These are phyloP conservation scores for Boletus vermiculosoides DNA, from an alignment of 768 basidiomycete species.

Conservation along the genomic window DNA sequence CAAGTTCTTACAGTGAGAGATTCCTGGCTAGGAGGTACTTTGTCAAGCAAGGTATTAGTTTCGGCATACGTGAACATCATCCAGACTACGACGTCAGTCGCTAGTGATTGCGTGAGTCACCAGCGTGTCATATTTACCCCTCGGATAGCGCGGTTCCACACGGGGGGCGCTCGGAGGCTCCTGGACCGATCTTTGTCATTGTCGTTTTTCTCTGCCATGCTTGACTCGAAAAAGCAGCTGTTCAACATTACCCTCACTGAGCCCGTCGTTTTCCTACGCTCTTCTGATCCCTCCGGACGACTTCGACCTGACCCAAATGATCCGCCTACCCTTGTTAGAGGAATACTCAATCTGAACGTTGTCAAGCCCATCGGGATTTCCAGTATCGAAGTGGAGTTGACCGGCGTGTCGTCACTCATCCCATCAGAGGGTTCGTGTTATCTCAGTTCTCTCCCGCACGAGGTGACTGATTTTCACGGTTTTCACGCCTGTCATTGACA, in stretches of 20 bases:
- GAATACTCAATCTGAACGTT: conserved; percentile 60
- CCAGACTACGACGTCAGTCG: too few relatives aligned
- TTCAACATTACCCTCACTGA: conserved; percentile 66
- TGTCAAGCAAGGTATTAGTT: too few relatives aligned
- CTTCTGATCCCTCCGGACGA: conserved; percentile 46
- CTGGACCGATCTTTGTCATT: too few relatives aligned
- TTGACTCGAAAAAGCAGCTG: conserved; percentile 41
- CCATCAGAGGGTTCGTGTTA: conserved; percentile 74
- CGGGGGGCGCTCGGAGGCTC: neutral
- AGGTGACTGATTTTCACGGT: neutral
- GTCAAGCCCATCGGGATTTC: conserved; percentile 82
- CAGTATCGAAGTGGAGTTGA: conserved; percentile 78
- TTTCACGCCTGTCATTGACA: neutral
- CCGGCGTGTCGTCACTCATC: conserved; percentile 54
- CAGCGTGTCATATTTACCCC: neutral
- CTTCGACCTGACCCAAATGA: conserved; percentile 37
- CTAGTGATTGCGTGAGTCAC: too few relatives aligned
- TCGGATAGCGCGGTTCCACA: neutral
- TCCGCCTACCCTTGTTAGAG: conserved; percentile 63
- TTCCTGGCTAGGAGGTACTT: too few relatives aligned
- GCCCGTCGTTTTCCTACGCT: conserved; percentile 69
- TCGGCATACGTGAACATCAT: too few relatives aligned
- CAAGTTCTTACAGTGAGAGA: too few relatives aligned
- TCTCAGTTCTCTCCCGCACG: neutral
- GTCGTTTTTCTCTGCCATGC: conserved; percentile 8